Evolutionary conservation across 306 rosid species (phyloP), one percentile per base, ranked within the genome.

Genomic region (Casuarina glauca): DNA sequence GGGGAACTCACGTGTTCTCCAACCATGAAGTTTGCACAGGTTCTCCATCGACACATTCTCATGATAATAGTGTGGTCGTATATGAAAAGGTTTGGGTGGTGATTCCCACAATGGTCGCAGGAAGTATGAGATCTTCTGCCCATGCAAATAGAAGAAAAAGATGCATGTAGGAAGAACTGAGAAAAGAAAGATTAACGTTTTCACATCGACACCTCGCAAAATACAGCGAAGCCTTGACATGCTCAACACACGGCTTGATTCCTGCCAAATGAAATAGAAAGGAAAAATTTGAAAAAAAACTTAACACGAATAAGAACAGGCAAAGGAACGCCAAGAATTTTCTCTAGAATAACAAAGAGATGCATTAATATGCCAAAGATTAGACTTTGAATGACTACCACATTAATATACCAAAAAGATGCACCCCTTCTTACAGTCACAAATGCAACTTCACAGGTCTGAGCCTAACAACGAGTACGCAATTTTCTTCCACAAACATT

Each of bases 121-220:
- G 86, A 95, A 95, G 96, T 95, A 95, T 8, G 99, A 90, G 75
- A 95, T 91, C 91, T 95, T 95, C 89, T 95, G 99, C 46, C 99
- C 99, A 49, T 95, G 99, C 17, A 91, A 72, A 70, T 89, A 95
- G 55, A 90, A 81, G 83, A 91, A 88, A 52, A 95, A 82, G 54
- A 91, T 38, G 84, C 89, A 93, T 74, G 87, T 87, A 0, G 99
- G 99, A 62, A 88, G 74, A 72, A 95, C 69, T 1, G 94, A 91
- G 70, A 95, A 85, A 70, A 95, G 83, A 70, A 95, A 86, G 75
- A 95, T 86, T 38, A 83, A 90, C 49, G 97, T 88, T 79, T 93
- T 95, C 52, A 95, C 78, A 81, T 93, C 99, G 74, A 88, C 74
- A 48, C 99, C 98, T 8, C 98, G 96, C 52, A 95, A 82, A 83